Conservation (phyloP, 371 early-diverging fungal species). For the Syncephalastrum monosporum region DNA sequence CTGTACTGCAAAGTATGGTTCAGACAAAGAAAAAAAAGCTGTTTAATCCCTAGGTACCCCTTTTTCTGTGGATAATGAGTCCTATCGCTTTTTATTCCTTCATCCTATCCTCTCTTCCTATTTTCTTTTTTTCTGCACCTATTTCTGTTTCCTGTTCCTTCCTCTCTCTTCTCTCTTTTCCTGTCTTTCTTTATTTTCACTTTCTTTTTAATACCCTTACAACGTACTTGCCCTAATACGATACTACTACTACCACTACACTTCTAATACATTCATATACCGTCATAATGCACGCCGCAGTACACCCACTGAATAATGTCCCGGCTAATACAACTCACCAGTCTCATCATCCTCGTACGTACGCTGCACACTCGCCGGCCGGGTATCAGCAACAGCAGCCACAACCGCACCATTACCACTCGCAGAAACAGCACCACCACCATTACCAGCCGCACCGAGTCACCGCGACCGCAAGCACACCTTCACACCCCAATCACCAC, state of each 20-base stretch:
- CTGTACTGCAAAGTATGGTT: no score
- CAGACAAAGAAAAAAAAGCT: no score
- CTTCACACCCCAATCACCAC: constrained; percentile 5
- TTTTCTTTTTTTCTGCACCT: constrained; percentile 3
- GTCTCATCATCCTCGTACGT: neutral
- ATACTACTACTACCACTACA: constrained; percentile 1
- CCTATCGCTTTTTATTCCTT: neutral
- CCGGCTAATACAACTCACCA: constrained; percentile 2
- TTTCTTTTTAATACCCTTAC: constrained; percentile 15
- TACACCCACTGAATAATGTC: constrained; percentile 7
- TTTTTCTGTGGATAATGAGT: constrained; percentile 1
- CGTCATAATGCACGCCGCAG: constrained; percentile 10
- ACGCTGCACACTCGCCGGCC: no score
- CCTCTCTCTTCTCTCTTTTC: constrained; percentile 11
- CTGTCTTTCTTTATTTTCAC: constrained; percentile 3
- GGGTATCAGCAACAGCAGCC: no score
- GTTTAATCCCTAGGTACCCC: neutral
- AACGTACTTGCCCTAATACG: neutral
- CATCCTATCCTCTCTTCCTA: constrained; percentile 2
- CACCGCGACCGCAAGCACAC: no score
- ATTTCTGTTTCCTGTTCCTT: constrained; percentile 12
- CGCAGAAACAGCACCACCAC: constrained; percentile 5
- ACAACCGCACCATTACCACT: constrained; percentile 6
- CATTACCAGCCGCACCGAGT: neutral
- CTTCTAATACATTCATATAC: constrained; percentile 3